A percentile compares a stretch with the other conserved stretches of the same genome.
Conservation (phyloP, 768 basidiomycete genomes). For the Tylopilus cervinicoccineus region DNA sequence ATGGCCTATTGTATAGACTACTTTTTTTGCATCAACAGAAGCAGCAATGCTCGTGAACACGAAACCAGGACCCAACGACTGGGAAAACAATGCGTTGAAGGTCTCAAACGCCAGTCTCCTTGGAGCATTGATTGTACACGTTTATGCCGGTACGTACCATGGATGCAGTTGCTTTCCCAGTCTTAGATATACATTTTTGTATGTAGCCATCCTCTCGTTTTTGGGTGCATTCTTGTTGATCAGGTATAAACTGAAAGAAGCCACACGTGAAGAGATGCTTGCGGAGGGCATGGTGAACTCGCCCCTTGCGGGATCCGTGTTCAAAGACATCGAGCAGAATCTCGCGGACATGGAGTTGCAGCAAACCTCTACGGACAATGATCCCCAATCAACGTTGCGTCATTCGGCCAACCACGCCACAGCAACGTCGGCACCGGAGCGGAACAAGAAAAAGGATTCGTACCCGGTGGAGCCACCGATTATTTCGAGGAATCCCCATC, state of each 20-base stretch:
- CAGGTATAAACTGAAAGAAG: constrained; percentile 51
- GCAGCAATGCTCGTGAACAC: constrained; percentile 48
- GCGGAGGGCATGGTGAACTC: constrained; percentile 32
- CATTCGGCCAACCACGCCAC: not conserved
- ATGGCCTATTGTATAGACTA: constrained; percentile 39
- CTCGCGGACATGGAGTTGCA: not conserved
- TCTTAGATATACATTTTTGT: not conserved
- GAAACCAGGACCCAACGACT: constrained; percentile 26
- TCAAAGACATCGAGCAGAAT: constrained; percentile 15
- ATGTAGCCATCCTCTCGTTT: constrained; percentile 43
- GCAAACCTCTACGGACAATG: not conserved
- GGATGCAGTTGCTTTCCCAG: not conserved
- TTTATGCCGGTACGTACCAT: constrained; percentile 41
- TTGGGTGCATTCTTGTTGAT: constrained; percentile 54
- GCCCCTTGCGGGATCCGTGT: constrained; percentile 10
- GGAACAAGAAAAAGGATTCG: not conserved
- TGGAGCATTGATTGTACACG: constrained; percentile 52
- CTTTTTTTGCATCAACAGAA: constrained; percentile 59
- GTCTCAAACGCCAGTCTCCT: constrained; percentile 46
- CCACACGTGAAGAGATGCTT: constrained; percentile 43
- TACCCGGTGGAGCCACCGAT: constrained; percentile 27
- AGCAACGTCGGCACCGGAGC: not conserved
- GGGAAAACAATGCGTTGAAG: constrained; percentile 16
- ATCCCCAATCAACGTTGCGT: not conserved
- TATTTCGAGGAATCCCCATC: constrained; percentile 44